These are phyloP conservation scores for Solanum stenotomum DNA, from an alignment of 257 asterid species.

Conservation along the genomic window DNA sequence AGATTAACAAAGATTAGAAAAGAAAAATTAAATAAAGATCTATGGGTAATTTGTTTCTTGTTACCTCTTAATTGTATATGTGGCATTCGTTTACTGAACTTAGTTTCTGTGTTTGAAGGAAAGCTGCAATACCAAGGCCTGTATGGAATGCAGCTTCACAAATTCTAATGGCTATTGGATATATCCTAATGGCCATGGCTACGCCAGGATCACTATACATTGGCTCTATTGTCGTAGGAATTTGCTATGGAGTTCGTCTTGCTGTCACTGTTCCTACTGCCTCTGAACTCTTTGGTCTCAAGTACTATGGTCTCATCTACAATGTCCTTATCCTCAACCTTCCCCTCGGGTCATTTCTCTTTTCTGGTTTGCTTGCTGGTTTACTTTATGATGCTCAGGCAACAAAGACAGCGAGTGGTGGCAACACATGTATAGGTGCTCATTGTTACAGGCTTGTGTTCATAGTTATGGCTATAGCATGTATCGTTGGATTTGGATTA, in stretches of 20 bases:
- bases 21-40: background rate
- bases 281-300: constrained; percentile 77
- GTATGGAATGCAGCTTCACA: constrained; percentile 75
- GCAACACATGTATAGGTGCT: constrained; percentile 55
- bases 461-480: constrained; percentile 44
- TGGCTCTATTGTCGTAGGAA: constrained; percentile 61
- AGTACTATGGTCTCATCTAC: constrained; percentile 59
- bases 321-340: constrained; percentile 63
- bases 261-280: constrained; percentile 57
- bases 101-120: constrained; percentile 18
- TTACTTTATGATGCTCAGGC: constrained; percentile 50
- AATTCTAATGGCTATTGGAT: constrained; percentile 57
- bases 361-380: constrained; percentile 75
- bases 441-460: constrained; percentile 65
- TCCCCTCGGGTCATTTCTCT: constrained; percentile 66
- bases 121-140: constrained; percentile 58
- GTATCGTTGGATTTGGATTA: constrained; percentile 43
- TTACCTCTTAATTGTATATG: background rate
- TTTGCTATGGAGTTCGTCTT: constrained; percentile 56
- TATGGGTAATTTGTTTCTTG: background rate
- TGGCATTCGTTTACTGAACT: background rate
- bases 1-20: background rate
- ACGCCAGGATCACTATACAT: constrained; percentile 57
- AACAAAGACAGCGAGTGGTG: constrained; percentile 35
- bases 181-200: constrained; percentile 50